Evolutionary conservation across 2,329 filamentous ascomycete species (phyloP).

Genomic region (Colletotrichum spaethianum): DNA sequence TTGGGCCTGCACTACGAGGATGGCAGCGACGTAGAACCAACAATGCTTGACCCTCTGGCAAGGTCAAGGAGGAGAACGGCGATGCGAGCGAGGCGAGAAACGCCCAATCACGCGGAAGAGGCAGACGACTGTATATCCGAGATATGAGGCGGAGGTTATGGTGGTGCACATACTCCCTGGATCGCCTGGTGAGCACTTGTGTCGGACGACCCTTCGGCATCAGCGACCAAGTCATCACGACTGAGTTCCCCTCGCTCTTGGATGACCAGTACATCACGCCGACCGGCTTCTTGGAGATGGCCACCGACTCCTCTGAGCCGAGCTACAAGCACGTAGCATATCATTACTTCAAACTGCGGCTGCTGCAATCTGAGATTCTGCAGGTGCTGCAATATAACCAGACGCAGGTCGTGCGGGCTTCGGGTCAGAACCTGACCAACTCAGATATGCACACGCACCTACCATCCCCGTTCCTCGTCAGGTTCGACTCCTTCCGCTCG

Average conservation of each 20-base stretch:
- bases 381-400: conserved; percentile 95
- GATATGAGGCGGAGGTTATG: conserved; percentile 90
- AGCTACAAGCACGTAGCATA: conserved; percentile 93
- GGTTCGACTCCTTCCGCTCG: conserved; percentile 86
- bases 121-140: conserved; percentile 84
- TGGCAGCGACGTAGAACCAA: conserved; percentile 74
- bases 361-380: conserved; percentile 94
- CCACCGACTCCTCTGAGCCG: conserved; percentile 69
- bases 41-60: conserved; percentile 60
- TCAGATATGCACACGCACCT: conserved; percentile 84
- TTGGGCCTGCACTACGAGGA: conserved; percentile 95
- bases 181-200: conserved; percentile 94
- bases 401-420: conserved; percentile 80
- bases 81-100: conserved; percentile 40
- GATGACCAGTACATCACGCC: conserved; percentile 92
- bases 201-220: conserved; percentile 95
- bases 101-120: conserved; percentile 63
- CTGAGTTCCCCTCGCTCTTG: conserved; percentile 90
- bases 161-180: conserved; percentile 98
- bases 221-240: conserved; percentile 96
- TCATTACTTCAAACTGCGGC: conserved; percentile 90
- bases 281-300: conserved; percentile 77
- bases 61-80: conserved; percentile 50
- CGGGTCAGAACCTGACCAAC: conserved; percentile 75
- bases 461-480: conserved; percentile 86